Evolutionary conservation across 1,139 yeast species (phyloP), one percentile per base, ranked within the genome.

Genomic region (Arxiozyma heterogenica): DNA sequence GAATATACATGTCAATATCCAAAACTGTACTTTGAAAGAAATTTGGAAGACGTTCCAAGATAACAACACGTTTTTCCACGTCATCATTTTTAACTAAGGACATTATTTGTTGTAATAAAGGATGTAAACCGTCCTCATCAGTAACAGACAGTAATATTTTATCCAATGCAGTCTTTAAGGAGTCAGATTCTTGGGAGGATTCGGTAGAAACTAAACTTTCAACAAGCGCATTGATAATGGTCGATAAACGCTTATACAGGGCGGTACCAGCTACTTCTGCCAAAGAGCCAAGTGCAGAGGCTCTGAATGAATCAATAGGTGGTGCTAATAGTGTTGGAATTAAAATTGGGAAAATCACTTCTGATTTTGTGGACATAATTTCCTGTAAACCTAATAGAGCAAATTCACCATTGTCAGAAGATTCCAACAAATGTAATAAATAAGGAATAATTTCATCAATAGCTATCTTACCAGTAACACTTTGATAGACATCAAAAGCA

Each of bases 221-320:
- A 30, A 89, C 82, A 59, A 91, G 74, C 0, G 94, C 76, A 63
- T 83, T 83, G 59, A 91, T 79, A 58, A 91, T 86, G 25, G 81
- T 72, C 0, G 88, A 76, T 59, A 90, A 75, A 60, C 93, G 81
- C 65, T 78, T 83, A 74, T 83, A 84, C 60, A 91, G 74, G 1
- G 96, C 90, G 52, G 81, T 71, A 42, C 97, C 98, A 25, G 98
- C 97, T 49, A 88, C 96, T 52, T 86, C 82, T 0, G 96, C 95
- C 67, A 94, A 78, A 0, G 95, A 84, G 27, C 96, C 90, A 58
- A 93, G 76, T 4, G 97, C 96, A 54, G 79, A 77, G 22, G 96
- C 95, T 71, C 91, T 90, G 74, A 84, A 84, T 0, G 82, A 76
- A 62, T 89, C 90, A 58, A 93, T 82, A 11, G 97, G 97, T 11